These are phyloP conservation scores for Platanthera guangdongensis DNA, from an alignment of 106 monocot genomes.

Conservation along the genomic window DNA sequence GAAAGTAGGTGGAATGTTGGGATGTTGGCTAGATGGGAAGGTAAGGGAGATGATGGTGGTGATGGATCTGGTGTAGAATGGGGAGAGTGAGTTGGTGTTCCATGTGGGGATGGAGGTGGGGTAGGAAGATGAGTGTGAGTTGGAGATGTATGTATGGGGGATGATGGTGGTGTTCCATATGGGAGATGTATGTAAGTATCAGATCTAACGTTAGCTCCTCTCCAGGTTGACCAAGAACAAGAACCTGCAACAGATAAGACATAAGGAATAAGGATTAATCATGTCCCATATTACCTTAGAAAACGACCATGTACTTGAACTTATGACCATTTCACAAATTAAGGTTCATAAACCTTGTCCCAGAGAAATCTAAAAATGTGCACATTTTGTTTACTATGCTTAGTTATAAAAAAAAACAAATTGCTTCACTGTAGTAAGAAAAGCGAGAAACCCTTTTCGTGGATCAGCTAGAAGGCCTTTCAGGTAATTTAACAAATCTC, in stretches of 20 bases:
- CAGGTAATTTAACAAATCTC: background rate
- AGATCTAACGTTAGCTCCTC: conserved; percentile 86
- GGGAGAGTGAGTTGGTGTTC: no score
- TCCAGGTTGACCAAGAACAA: conserved; percentile 93
- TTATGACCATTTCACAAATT: conserved; percentile 1
- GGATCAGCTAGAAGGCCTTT: background rate
- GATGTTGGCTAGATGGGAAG: no score
- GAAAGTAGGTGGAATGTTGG: no score
- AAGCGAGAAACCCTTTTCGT: background rate
- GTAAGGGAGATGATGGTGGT: no score
- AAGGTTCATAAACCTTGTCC: background rate
- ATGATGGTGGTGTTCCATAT: no score
- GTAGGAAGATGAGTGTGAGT: no score
- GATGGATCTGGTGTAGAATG: no score
- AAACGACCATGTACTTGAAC: background rate
- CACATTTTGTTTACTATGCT: background rate
- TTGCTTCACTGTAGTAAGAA: background rate
- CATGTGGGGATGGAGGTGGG: no score
- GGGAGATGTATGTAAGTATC: no score
- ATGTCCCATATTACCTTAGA: background rate
- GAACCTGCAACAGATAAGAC: conserved; percentile 36
- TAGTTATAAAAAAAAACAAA: background rate
- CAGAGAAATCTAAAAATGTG: background rate
- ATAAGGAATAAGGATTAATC: background rate
- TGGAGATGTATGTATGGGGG: no score